Evolutionary conservation across 768 basidiomycete species (phyloP), one percentile per base, ranked within the genome.

Genomic region (Amanita rimosa): DNA sequence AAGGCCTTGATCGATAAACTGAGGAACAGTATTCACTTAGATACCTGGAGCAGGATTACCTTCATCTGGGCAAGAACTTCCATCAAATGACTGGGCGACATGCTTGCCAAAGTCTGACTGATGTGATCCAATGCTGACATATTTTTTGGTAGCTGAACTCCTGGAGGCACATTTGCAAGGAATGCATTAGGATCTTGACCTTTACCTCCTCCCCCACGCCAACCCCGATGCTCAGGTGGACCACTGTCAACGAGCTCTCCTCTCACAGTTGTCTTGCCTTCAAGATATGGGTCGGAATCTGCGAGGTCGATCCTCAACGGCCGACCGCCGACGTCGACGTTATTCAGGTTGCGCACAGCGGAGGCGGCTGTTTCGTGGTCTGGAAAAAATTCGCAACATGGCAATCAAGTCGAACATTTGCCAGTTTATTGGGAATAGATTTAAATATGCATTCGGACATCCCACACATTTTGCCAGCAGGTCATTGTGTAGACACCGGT

Each of bases 61-160:
- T 98, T 98, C 86, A 95, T 94, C 64, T 96, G 91, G n/a, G 86
- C 86, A 55, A 99, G 70, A 7, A 97, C 85, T 65, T 99, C 95
- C 67, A 94, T 80, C 53, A 95, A 70, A 60, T 95, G 89, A 34
- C 70, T 74, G 0, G 91, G 89, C 47, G 79, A 78, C 72, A 95
- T 87, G 24, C 71, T 79, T 36, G 86, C 94, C 39, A 99, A 73
- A 3, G 83, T 85, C 60, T 85, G 78, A 60, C 79, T 90, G 61
- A 98, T 97, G 48, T 75, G 73, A 62, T 97, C 94, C 50, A 88
- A 71, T 6, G 85, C 68, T 14, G 76, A 81, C 35, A 76, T 69
- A 16, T 91, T 91, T 10, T 74, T 78, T 8, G 82, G 76, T 0
- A 93, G 61, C 42, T 82, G 78, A 14, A 83, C 76, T 24, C 96